phyloP scores from a whole-genome alignment of 2,329 filamentous ascomycete species.

The Conoideocrella luteorostrata region DNA sequence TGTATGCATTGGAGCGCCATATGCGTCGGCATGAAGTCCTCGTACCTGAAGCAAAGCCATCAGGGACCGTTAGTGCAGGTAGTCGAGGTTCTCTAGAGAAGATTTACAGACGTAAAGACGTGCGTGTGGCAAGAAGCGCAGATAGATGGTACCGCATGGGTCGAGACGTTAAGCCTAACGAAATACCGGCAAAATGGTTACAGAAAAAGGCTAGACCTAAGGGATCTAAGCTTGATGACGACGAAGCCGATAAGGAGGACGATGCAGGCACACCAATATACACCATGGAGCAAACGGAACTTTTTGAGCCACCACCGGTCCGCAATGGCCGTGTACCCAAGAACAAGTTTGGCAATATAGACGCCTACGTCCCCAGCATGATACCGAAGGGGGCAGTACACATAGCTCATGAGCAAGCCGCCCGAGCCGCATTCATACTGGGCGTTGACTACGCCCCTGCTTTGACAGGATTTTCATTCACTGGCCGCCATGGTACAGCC shows the following conservation, averaged over 20 bases:
- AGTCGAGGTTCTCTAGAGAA: constrained; percentile 59
- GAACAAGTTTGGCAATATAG: constrained; percentile 91
- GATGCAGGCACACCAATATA: constrained; percentile 50
- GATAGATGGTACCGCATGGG: constrained; percentile 92
- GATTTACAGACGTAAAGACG: constrained; percentile 76
- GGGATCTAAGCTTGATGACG: constrained; percentile 17
- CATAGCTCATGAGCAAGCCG: constrained; percentile 53
- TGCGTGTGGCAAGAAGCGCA: constrained; percentile 68
- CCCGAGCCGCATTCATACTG: constrained; percentile 66
- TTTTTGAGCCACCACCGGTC: constrained; percentile 72
- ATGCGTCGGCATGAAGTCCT: constrained; percentile 79
- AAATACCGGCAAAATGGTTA: constrained; percentile 76
- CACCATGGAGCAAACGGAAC: constrained; percentile 58
- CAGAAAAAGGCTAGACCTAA: constrained; percentile 37
- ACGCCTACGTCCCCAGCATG: constrained; percentile 90
- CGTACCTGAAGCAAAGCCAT: constrained; percentile 58
- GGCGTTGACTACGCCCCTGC: constrained; percentile 84
- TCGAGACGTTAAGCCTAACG: constrained; percentile 67
- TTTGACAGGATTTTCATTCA: constrained; percentile 84
- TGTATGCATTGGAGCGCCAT: constrained; percentile 80
- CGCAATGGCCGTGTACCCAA: constrained; percentile 71
- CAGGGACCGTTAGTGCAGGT: constrained; percentile 72
- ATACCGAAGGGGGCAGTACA: constrained; percentile 76
- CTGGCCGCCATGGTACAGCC: constrained; percentile 78
- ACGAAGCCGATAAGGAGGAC: constrained; percentile 20